These are phyloP conservation scores for Apiospora sp. DNA, from an alignment of 2,329 filamentous ascomycete genomes.

Conservation along the genomic window DNA sequence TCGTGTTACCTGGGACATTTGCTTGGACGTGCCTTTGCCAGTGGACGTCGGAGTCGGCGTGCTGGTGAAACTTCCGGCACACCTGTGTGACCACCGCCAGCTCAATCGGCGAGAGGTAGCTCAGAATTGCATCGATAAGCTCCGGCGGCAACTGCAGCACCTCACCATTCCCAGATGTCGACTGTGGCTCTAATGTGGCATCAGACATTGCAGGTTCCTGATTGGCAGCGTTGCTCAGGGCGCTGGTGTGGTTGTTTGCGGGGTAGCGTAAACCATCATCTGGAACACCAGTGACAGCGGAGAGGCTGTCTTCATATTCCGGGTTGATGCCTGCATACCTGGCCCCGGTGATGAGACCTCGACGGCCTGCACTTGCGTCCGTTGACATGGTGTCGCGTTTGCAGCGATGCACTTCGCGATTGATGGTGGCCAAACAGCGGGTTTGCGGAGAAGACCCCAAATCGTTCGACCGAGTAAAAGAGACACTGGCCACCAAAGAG, in stretches of 20 bases:
- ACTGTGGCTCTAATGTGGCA: too few species aligned
- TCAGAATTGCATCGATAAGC: slow-evolving; percentile 75
- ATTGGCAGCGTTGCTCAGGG: background rate
- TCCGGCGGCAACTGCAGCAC: slow-evolving; percentile 72
- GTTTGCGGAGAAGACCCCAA: background rate
- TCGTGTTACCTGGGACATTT: slow-evolving; percentile 65
- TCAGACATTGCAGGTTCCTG: background rate
- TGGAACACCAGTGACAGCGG: slow-evolving; percentile 40
- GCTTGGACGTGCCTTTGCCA: slow-evolving; percentile 77
- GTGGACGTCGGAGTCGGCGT: slow-evolving; percentile 70
- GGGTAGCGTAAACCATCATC: slow-evolving; percentile 30
- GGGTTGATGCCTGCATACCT: slow-evolving; percentile 46
- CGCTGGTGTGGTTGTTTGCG: background rate
- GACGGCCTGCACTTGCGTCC: background rate
- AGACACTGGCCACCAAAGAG: background rate
- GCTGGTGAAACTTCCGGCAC: slow-evolving; percentile 66
- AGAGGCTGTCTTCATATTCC: slow-evolving; percentile 46
- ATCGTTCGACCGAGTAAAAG: background rate
- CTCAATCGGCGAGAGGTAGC: slow-evolving; percentile 69
- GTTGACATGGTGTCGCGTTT: background rate
- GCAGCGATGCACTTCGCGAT: background rate
- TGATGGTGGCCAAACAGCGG: background rate
- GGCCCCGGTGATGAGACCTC: slow-evolving; percentile 33
- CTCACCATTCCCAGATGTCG: background rate
- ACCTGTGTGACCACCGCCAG: slow-evolving; percentile 67